Evolutionary conservation across 805 yeast genomes (phyloP), one percentile per base, ranked within the genome.

Genomic region (Scheffersomyces spartinae): DNA sequence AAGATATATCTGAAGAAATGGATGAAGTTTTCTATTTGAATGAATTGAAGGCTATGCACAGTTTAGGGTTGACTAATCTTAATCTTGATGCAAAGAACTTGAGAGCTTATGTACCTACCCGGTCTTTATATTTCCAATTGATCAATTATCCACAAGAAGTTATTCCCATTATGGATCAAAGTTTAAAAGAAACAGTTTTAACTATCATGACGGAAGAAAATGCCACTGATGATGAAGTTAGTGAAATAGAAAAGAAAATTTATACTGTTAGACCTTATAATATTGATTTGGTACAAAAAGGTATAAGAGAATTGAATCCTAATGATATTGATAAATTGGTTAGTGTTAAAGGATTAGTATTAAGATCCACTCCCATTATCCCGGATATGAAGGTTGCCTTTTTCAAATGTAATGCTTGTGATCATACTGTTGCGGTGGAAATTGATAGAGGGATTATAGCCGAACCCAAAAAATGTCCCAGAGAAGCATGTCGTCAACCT

Each of bases 381-480:
- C 98, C 98, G 8, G 98, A 91, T 49, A 91, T 91, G 98, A 86
- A 85, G 47, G 84, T 80, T 24, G 96, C 97, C 0, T 88, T 88
- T 44, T 91, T 91, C 70, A 81, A 76, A 55, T 91, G 98, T 57
- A 79, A 74, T 32, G 94, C 91, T 12, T 91, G 98, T 57, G 88
- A 81, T 37, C 97, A 91, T 52, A 81, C 95, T 0, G 70, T 78
- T 23, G 81, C 80, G 1, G 94, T 86, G 10, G 95, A 84, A 45
- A 84, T 88, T 39, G 97, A 88, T 51, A 66, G 97, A 36, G 98
- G 98, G 24, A 74, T 81, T 8, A 88, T 91, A 34, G 77, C 84
- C 31, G 98, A 91, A 52, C 98, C 98, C 6, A 66, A 84, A 0
- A 68, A 73, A 42, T 91, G 98, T 57, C 95, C 95, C n/a, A 67